Percentiles rank a stretch among this genome's conserved stretches.
These are phyloP conservation scores for Saitozyma podzolica DNA, from an alignment of 768 basidiomycete genomes.

Conservation along the genomic window DNA sequence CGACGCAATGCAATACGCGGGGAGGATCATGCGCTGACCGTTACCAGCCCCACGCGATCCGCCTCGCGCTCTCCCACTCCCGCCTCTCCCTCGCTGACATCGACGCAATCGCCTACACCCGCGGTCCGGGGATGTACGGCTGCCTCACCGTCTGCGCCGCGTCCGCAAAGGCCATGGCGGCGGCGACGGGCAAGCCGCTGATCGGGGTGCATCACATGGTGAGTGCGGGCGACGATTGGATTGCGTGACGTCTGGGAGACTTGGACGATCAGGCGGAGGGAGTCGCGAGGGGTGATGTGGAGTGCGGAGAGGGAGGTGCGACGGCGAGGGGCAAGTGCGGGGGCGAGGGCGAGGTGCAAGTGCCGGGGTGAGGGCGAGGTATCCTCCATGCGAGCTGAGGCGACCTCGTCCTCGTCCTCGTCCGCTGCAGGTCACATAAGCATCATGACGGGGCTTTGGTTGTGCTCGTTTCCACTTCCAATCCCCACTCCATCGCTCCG, in stretches of 20 bases:
- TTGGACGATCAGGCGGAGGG: too few species aligned
- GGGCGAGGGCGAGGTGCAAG: background rate
- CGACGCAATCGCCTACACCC: constrained; percentile 86
- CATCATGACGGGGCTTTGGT: too few species aligned
- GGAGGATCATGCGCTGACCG: too few species aligned
- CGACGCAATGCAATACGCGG: too few species aligned
- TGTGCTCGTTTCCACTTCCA: background rate
- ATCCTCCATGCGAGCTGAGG: too few species aligned
- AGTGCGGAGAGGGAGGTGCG: too few species aligned
- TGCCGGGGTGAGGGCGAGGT: too few species aligned
- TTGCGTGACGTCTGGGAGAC: too few species aligned
- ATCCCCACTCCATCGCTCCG: too few species aligned
- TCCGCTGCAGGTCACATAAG: too few species aligned
- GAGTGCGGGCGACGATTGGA: constrained; percentile 15
- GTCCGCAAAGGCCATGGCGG: constrained; percentile 81
- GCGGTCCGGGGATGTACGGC: constrained; percentile 68
- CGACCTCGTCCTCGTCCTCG: too few species aligned
- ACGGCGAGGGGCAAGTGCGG: background rate
- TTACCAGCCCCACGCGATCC: constrained; percentile 71
- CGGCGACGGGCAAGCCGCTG: constrained; percentile 71
- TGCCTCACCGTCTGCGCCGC: constrained; percentile 77
- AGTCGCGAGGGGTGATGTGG: too few species aligned
- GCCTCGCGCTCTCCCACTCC: constrained; percentile 67
- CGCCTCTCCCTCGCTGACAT: constrained; percentile 63
- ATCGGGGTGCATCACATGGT: constrained; percentile 97